phyloP scores from a whole-genome alignment of 2,329 filamentous ascomycete genomes.

The Colletotrichum lini region DNA sequence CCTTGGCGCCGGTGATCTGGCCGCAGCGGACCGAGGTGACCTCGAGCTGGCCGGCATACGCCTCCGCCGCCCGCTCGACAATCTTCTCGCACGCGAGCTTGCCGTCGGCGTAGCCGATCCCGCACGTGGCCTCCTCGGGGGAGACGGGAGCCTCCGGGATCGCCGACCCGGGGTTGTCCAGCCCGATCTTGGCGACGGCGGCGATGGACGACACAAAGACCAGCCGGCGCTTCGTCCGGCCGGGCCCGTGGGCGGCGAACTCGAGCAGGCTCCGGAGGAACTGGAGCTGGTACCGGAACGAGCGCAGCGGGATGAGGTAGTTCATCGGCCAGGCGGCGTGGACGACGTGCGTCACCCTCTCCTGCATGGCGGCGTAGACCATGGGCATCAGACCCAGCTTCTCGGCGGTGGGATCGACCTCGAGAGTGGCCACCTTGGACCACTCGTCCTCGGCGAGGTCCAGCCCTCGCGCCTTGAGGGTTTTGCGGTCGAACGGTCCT shows the following conservation, averaged over 20 bases:
- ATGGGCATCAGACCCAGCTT: conserved; percentile 40
- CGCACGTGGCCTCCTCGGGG: conserved; percentile 38
- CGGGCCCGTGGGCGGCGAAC: conserved; percentile 25
- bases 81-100: conserved; percentile 46
- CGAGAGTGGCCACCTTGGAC: conserved; percentile 40
- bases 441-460: conserved; percentile 34
- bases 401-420: conserved; percentile 41
- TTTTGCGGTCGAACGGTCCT: conserved; percentile 14
- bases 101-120: conserved; percentile 45
- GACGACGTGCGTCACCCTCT: conserved; percentile 43
- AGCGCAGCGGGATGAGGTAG: conserved; percentile 43
- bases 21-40: conserved; percentile 43
- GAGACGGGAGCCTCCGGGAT: conserved; percentile 42
- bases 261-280: conserved; percentile 43
- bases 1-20: conserved; percentile 43
- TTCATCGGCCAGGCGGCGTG: conserved; percentile 48
- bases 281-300: conserved; percentile 45
- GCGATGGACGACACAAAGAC: background rate
- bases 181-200: conserved; percentile 14
- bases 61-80: conserved; percentile 38
- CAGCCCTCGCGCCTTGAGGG: conserved; percentile 34
- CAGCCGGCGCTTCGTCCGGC: background rate
- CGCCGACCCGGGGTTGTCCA: conserved; percentile 21
- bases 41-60: conserved; percentile 33
- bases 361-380: conserved; percentile 36